These are phyloP conservation scores for Schizochytrium sp. DNA, from an alignment of 108 stramenopile genomes.

Conservation along the genomic window DNA sequence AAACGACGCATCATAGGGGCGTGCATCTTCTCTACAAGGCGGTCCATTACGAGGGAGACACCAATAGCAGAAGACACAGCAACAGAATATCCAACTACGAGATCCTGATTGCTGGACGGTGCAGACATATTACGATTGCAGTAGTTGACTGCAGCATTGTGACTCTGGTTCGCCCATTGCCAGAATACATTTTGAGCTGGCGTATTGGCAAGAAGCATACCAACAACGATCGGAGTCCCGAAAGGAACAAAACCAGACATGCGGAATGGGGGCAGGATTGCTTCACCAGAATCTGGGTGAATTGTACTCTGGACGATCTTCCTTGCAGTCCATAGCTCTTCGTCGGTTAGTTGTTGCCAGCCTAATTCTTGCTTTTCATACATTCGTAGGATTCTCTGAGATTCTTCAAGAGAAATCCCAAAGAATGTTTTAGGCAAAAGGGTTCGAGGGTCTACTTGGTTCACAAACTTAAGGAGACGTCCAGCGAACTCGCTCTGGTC, in stretches of 20 bases:
- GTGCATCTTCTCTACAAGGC: neutral
- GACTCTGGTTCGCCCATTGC: conserved; percentile 47
- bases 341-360: neutral
- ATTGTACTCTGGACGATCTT: conserved; percentile 19
- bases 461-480: conserved; percentile 27
- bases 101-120: neutral
- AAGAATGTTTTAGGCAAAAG: conserved; percentile 12
- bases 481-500: conserved; percentile 9
- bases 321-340: neutral
- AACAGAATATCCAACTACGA: neutral
- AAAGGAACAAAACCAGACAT: conserved; percentile 29
- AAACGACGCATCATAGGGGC: neutral
- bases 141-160: conserved; percentile 37
- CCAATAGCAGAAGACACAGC: neutral
- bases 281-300: conserved; percentile 5
- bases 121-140: conserved; percentile 13
- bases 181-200: conserved; percentile 26
- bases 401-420: conserved; percentile 4
- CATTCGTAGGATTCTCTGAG: neutral
- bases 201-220: neutral
- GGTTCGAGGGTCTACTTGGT: conserved; percentile 36
- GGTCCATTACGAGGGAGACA: conserved; percentile 9
- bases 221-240: conserved; percentile 12
- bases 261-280: neutral
- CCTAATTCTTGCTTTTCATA: neutral